phyloP scores from a whole-genome alignment of 2,329 filamentous ascomycete genomes.

The Ustilaginoidea virens region DNA sequence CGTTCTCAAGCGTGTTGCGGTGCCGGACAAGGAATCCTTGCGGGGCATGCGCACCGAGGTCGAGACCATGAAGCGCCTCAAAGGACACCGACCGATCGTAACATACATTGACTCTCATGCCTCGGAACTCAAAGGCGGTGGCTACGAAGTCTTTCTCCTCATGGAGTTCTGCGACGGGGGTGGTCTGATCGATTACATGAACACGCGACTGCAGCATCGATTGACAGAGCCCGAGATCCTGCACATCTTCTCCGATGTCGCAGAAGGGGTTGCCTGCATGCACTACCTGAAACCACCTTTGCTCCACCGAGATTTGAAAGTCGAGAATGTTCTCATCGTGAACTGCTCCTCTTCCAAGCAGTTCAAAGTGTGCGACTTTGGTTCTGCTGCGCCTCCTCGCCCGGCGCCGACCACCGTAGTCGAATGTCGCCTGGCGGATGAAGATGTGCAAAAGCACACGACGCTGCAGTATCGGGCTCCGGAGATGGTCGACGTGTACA shows the following conservation, averaged over 20 bases:
- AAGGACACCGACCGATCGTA: conserved; percentile 90
- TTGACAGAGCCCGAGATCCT: conserved; percentile 95
- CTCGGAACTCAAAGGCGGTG: conserved; percentile 79
- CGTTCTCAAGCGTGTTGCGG: conserved; percentile 87
- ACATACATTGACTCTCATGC: conserved; percentile 98
- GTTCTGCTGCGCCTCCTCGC: conserved; percentile 70
- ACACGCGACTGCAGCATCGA: conserved; percentile 88
- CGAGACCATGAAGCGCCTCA: conserved; percentile 98
- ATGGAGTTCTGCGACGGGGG: conserved; percentile 97
- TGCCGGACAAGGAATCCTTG: conserved; percentile 87
- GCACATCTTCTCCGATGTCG: conserved; percentile 90
- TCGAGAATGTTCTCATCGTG: conserved; percentile 92
- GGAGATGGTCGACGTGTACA: conserved; percentile 97
- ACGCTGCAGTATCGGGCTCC: conserved; percentile 95
- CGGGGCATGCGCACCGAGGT: conserved; percentile 96
- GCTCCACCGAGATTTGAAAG: conserved; percentile 88
- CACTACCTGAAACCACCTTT: conserved; percentile 93
- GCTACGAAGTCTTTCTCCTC: conserved; percentile 93
- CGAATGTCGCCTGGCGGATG: conserved; percentile 85
- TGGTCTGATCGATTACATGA: conserved; percentile 98
- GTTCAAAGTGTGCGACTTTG: conserved; percentile 98
- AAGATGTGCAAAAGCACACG: conserved; percentile 93
- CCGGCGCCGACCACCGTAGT: conserved; percentile 73
- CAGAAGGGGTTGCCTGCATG: conserved; percentile 96
- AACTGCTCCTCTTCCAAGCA: conserved; percentile 46